These are phyloP conservation scores for Aaosphaeria arxii DNA, from an alignment of 2,329 filamentous ascomycete species.

Conservation along the genomic window DNA sequence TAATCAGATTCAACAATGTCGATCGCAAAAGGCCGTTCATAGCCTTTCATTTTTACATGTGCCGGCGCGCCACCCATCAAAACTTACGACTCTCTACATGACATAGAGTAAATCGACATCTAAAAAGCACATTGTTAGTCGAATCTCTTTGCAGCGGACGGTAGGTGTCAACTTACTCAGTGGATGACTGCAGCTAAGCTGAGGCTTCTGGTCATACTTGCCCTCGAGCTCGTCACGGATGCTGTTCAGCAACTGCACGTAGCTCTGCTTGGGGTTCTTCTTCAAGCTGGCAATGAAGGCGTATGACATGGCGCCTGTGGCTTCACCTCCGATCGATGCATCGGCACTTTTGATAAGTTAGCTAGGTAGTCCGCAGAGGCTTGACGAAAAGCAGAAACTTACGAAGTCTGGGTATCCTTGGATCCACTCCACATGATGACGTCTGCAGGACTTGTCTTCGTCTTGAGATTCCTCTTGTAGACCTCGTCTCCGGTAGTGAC, in stretches of 20 bases:
- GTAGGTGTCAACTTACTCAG: conserved; percentile 62
- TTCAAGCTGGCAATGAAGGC: conserved; percentile 89
- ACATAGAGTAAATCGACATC: conserved; percentile 45
- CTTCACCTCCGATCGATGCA: conserved; percentile 80
- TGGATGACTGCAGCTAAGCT: conserved; percentile 93
- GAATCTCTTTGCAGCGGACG: neutral
- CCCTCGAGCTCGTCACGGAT: conserved; percentile 83
- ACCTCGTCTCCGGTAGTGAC: conserved; percentile 76
- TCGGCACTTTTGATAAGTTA: conserved; percentile 64
- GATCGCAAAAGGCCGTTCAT: no score
- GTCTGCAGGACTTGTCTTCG: conserved; percentile 91
- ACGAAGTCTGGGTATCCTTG: conserved; percentile 94
- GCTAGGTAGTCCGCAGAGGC: conserved; percentile 6
- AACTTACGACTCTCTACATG: conserved; percentile 30
- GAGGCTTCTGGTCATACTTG: conserved; percentile 92
- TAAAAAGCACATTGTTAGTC: conserved; percentile 13
- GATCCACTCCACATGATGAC: conserved; percentile 98
- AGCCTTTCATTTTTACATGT: no score
- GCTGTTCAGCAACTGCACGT: conserved; percentile 91
- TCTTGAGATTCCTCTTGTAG: conserved; percentile 76
- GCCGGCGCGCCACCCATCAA: no score
- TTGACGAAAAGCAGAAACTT: conserved; percentile 41
- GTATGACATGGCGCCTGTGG: conserved; percentile 97
- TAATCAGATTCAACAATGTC: no score
- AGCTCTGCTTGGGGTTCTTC: conserved; percentile 93